Evolutionary conservation across 768 basidiomycete genomes (phyloP), one percentile per base, ranked within the genome.

Genomic region (Lyophyllum shimeji): DNA sequence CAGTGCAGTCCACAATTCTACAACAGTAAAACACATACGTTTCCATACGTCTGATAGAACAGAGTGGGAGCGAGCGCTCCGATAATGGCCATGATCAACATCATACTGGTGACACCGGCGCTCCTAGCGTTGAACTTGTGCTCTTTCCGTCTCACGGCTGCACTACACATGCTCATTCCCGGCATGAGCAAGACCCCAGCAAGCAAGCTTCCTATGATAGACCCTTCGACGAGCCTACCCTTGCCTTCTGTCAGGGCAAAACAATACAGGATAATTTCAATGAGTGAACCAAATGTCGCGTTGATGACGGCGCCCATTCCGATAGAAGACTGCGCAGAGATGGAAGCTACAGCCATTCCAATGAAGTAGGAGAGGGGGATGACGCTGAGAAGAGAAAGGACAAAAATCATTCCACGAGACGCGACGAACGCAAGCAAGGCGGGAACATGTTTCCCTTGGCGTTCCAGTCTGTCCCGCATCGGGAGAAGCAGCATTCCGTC

Each of bases 301-400:
- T 99, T 99, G 78, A 99, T 98, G 63, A 98, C 96, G 1, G 97
- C 97, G 60, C 97, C 97, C 94, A 98, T 97, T 6, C 97, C 97
- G 58, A 99, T 99, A 1, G 91, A 94, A 0, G 93, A 95, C 67
- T 98, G 97, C 0, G 97, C 97, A n/a, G 90, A 93, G 65, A 99
- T 98, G 43, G 92, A 95, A 2, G 97, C 97, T 57, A 99, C 97
- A 7, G 97, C 97, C 97, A 98, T 98, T 17, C 97, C 97, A 66
- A 99, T 98, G 76, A 99, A 99, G 77, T 99, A 99, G 7, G 92
- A 95, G 18, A 99, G 80, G 0, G 97, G 97, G 61, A 99, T 98
- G 65, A 99, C 93, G 62, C 91, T 93, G 24, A 90, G 82, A 44
- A 99, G 77, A 61, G 89, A 82, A 63, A 95, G 72, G 43, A 93